Conservation (phyloP, 345 rosid species). For the Populus euphratica region DNA sequence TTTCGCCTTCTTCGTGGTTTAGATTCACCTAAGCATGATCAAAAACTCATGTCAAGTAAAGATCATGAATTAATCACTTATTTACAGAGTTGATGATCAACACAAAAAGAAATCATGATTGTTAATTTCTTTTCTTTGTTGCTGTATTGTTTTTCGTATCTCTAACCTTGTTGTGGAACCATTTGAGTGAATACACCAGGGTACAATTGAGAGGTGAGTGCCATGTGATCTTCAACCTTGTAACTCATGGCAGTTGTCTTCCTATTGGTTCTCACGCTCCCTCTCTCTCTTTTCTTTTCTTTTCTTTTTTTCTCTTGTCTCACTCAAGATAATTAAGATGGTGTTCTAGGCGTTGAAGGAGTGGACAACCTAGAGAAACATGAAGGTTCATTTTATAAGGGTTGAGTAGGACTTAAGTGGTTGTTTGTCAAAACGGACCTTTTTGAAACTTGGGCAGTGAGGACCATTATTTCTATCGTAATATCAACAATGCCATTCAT, state of each 20-base stretch:
- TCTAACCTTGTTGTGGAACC: constrained; percentile 57
- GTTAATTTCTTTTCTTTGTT: background rate
- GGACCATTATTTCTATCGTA: background rate
- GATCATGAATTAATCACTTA: background rate
- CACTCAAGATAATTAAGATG: background rate
- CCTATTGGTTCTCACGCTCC: background rate
- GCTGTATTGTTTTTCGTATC: background rate
- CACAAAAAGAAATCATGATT: background rate
- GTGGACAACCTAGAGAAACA: background rate
- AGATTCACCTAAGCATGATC: constrained; percentile 33
- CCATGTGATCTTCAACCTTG: constrained; percentile 42
- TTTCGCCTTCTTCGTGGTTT: constrained; percentile 58
- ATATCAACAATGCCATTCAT: constrained; percentile 30
- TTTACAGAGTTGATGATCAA: background rate
- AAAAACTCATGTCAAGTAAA: background rate
- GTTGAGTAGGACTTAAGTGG: constrained; percentile 1
- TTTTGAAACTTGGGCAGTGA: background rate
- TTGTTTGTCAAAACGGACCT: background rate
- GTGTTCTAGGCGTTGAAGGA: background rate
- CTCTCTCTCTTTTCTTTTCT: constrained; percentile 6
- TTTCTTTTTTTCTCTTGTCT: background rate
- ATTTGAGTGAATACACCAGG: constrained; percentile 44
- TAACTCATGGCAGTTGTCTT: constrained; percentile 20
- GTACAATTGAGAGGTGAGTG: constrained; percentile 56
- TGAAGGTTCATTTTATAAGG: constrained; percentile 10